Evolutionary conservation across 306 rosid species (phyloP).

Genomic region (Rosa persica): DNA sequence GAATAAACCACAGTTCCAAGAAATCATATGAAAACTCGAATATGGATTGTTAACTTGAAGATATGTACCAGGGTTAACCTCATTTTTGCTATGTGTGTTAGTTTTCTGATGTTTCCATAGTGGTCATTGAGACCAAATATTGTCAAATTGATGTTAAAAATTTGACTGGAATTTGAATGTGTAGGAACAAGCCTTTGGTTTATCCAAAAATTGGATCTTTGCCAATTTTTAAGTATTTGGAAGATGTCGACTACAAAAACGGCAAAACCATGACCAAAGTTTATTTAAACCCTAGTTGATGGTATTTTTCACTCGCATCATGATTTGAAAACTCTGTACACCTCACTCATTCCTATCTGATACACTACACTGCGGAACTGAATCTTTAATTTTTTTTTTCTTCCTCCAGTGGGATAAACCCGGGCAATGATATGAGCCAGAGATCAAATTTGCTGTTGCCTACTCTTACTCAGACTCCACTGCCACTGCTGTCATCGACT

Average conservation of each 20-base stretch:
- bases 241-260: background rate
- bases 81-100: background rate
- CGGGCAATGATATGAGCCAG: background rate
- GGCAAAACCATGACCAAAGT: background rate
- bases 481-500: background rate
- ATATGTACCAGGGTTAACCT: background rate
- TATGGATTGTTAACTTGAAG: background rate
- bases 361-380: background rate
- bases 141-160: background rate
- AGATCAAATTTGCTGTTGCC: background rate
- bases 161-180: background rate
- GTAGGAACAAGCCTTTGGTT: background rate
- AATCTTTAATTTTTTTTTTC: background rate
- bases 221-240: background rate
- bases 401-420: constrained; percentile 1
- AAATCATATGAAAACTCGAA: background rate
- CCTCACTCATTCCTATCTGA: constrained; percentile 6
- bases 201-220: background rate
- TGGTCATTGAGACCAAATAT: background rate
- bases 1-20: too few species aligned
- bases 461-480: constrained; percentile 24
- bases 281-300: constrained; percentile 1
- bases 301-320: background rate
- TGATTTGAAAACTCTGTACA: background rate
- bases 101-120: background rate